Percentiles rank a stretch among this genome's conserved stretches.
Conservation (phyloP, 2,329 filamentous ascomycete genomes). For the Didymellaceae sp. region DNA sequence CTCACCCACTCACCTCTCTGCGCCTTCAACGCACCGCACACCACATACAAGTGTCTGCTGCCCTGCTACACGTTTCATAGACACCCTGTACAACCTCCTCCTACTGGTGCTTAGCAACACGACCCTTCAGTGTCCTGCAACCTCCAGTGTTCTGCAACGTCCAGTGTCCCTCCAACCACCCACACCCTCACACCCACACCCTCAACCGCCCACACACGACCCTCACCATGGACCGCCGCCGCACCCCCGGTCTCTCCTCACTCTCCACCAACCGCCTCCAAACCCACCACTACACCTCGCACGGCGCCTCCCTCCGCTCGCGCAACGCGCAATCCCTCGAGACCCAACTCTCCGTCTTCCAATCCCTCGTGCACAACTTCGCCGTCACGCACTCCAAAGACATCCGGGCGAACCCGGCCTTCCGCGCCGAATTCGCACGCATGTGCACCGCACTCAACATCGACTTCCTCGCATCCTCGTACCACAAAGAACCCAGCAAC, state of each 20-base stretch:
- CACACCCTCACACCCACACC: background rate
- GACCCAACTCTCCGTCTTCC: slow-evolving; percentile 94
- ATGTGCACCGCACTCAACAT: slow-evolving; percentile 98
- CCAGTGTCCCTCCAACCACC: no score
- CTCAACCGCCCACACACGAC: background rate
- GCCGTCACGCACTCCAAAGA: slow-evolving; percentile 93
- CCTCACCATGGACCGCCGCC: slow-evolving; percentile 60
- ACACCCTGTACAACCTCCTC: no score
- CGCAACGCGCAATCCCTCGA: slow-evolving; percentile 85
- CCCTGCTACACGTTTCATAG: no score
- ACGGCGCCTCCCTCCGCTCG: slow-evolving; percentile 85
- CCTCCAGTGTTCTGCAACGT: no score
- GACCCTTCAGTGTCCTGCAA: no score
- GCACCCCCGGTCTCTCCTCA: slow-evolving; percentile 87
- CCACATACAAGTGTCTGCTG: no score
- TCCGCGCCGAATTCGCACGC: slow-evolving; percentile 95
- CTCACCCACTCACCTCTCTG: no score
- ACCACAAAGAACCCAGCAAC: slow-evolving; percentile 54
- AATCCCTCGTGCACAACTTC: slow-evolving; percentile 93
- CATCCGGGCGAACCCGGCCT: slow-evolving; percentile 92
- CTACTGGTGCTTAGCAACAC: no score
- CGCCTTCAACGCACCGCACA: no score
- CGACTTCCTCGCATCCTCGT: slow-evolving; percentile 75
- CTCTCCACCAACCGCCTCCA: slow-evolving; percentile 66
- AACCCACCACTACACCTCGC: slow-evolving; percentile 86